These are phyloP conservation scores for Aspergillus panamensis DNA, from an alignment of 495 filamentous ascomycete genomes.

Conservation along the genomic window DNA sequence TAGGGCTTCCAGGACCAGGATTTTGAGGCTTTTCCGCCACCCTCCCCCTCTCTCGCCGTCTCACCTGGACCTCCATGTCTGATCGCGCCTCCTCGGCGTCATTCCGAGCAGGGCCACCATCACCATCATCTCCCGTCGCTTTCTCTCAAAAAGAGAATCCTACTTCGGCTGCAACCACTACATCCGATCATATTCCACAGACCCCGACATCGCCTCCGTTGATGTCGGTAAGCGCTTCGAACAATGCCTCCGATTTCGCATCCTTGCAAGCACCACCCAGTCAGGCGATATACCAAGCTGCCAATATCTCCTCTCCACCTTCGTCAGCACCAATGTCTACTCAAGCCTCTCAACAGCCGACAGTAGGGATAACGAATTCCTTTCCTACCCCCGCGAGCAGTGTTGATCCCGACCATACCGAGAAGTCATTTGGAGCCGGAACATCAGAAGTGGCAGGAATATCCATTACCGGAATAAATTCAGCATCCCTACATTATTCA, in stretches of 20 bases:
- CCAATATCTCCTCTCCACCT: constrained; percentile 41
- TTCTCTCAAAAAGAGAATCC: constrained; percentile 39
- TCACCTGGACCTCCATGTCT: constrained; percentile 37
- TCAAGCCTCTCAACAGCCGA: constrained; percentile 43
- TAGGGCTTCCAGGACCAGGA: constrained; percentile 11
- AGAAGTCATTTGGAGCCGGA: constrained; percentile 30
- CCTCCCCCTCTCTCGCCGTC: constrained; percentile 9
- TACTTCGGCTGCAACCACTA: constrained; percentile 22
- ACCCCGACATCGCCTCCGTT: constrained; percentile 51
- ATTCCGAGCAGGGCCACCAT: constrained; percentile 41
- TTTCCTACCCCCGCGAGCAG: constrained; percentile 49
- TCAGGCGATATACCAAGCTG: constrained; percentile 42
- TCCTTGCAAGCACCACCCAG: constrained; percentile 46
- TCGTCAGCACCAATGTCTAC: constrained; percentile 48
- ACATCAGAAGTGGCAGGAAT: constrained; percentile 21
- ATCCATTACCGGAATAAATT: constrained; percentile 19
- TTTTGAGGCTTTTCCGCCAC: constrained; percentile 17
- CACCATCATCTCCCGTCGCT: constrained; percentile 43
- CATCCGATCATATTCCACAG: constrained; percentile 41
- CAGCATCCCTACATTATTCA: constrained; percentile 20
- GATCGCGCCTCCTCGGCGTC: constrained; percentile 38
- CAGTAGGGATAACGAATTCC: constrained; percentile 41
- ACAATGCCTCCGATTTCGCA: constrained; percentile 46
- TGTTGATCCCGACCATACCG: constrained; percentile 34
- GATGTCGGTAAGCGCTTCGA: constrained; percentile 51